phyloP scores from a whole-genome alignment of 192 early-diverging fungal genomes.

The Cladochytrium replicatum region DNA sequence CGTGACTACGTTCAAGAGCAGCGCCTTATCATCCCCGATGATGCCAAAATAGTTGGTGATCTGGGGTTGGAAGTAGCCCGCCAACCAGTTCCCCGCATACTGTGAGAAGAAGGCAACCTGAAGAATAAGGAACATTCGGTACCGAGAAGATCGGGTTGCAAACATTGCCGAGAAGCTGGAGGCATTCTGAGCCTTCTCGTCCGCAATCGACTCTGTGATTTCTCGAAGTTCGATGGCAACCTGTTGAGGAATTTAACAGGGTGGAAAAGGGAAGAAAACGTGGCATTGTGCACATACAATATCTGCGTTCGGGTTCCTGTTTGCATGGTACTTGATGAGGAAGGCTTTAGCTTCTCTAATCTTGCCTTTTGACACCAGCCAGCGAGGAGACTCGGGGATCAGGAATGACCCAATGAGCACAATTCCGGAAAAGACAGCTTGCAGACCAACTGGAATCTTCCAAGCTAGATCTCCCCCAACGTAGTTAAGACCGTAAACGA shows the following conservation, averaged over 20 bases:
- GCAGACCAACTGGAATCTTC: slow-evolving; percentile 43
- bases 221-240: slow-evolving; percentile 36
- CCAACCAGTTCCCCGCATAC: slow-evolving; percentile 24
- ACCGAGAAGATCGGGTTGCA: slow-evolving; percentile 6
- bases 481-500: slow-evolving; percentile 7
- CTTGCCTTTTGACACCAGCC: slow-evolving; percentile 61
- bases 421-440: slow-evolving; percentile 38
- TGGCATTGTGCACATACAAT: not conserved
- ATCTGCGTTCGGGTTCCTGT: slow-evolving; percentile 36
- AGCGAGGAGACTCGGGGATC: slow-evolving; percentile 72
- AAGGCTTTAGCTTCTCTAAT: slow-evolving; percentile 57
- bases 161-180: slow-evolving; percentile 16
- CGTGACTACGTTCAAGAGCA: slow-evolving; percentile 22
- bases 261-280: not conserved
- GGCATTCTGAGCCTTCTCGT: slow-evolving; percentile 8
- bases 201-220: slow-evolving; percentile 1
- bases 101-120: slow-evolving; percentile 31
- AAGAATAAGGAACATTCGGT: slow-evolving; percentile 13
- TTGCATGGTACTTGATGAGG: slow-evolving; percentile 56
- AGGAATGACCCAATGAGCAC: slow-evolving; percentile 42
- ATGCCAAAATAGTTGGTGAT: slow-evolving; percentile 7
- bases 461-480: slow-evolving; percentile 31
- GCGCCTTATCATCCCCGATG: slow-evolving; percentile 1
- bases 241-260: slow-evolving; percentile 19
- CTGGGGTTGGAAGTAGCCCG: slow-evolving; percentile 4